A percentile compares a stretch with the other conserved stretches of the same genome.
Evolutionary conservation across 768 basidiomycete genomes (phyloP).

Genomic region (Neoboletus brunneissimus): DNA sequence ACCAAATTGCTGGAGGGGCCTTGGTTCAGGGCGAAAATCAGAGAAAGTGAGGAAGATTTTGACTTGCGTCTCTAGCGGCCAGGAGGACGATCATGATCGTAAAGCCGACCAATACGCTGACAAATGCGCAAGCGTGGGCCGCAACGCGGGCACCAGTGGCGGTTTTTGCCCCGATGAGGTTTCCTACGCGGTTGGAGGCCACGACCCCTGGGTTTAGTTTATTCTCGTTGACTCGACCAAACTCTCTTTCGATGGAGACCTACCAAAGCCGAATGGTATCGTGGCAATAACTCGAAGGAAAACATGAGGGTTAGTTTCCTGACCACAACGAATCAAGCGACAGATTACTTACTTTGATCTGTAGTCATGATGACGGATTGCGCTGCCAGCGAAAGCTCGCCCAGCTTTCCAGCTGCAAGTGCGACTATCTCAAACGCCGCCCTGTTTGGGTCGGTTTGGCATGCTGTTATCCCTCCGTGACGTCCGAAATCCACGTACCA

Average conservation of each 20-base stretch:
- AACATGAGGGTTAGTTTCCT: background rate
- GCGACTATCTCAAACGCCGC: constrained; percentile 82
- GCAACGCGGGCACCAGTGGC: constrained; percentile 52
- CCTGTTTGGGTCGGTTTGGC: constrained; percentile 39
- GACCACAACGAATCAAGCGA: background rate
- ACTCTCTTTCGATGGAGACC: background rate
- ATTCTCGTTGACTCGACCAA: background rate
- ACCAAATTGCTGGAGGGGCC: constrained; percentile 49
- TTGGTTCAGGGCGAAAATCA: background rate
- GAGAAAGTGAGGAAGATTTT: background rate
- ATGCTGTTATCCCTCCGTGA: background rate
- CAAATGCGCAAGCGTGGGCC: constrained; percentile 60
- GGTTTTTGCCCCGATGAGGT: constrained; percentile 60
- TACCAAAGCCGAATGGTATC: constrained; percentile 71
- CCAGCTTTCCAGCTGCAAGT: constrained; percentile 69
- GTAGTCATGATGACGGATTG: constrained; percentile 81
- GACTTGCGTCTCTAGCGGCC: constrained; percentile 51
- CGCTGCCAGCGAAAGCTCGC: constrained; percentile 63
- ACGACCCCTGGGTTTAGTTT: constrained; percentile 49
- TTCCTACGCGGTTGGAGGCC: constrained; percentile 70
- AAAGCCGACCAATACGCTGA: constrained; percentile 58
- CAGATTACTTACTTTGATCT: constrained; percentile 57
- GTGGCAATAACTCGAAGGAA: constrained; percentile 57
- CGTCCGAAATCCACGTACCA: constrained; percentile 45
- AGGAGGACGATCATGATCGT: constrained; percentile 61